phyloP scores from a whole-genome alignment of 2,329 filamentous ascomycete genomes.

The Aureobasidium musti region DNA sequence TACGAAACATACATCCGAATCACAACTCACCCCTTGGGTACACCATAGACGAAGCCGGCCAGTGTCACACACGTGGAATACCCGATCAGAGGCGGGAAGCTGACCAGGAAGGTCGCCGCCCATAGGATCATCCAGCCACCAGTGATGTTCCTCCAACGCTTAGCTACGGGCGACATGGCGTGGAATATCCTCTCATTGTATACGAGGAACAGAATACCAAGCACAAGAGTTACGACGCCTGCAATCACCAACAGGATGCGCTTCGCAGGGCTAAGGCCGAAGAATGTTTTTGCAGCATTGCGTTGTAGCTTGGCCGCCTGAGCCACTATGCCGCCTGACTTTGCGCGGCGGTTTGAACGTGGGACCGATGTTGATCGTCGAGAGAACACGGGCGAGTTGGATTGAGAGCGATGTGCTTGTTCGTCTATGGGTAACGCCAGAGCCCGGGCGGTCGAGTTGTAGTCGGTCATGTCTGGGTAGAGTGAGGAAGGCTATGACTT shows the following conservation, averaged over 20 bases:
- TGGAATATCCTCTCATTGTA: slow-evolving; percentile 81
- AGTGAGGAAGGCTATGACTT: slow-evolving; percentile 20
- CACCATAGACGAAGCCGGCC: slow-evolving; percentile 69
- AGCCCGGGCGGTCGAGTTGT: slow-evolving; percentile 54
- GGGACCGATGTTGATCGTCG: slow-evolving; percentile 47
- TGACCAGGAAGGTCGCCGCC: slow-evolving; percentile 70
- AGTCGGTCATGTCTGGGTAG: slow-evolving; percentile 42
- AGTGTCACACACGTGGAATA: slow-evolving; percentile 77
- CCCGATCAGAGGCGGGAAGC: slow-evolving; percentile 84
- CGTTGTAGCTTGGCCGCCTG: slow-evolving; percentile 50
- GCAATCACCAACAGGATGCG: slow-evolving; percentile 59
- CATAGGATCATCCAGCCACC: slow-evolving; percentile 77
- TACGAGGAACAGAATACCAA: slow-evolving; percentile 69
- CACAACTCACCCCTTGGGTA: slow-evolving; percentile 66
- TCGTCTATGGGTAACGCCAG: slow-evolving; percentile 55
- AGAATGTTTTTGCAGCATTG: slow-evolving; percentile 54
- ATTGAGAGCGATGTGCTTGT: slow-evolving; percentile 43
- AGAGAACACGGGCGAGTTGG: slow-evolving; percentile 55
- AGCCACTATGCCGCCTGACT: slow-evolving; percentile 45
- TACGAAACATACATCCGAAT: background rate
- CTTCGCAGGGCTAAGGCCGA: slow-evolving; percentile 62
- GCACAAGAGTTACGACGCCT: slow-evolving; percentile 53
- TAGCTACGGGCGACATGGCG: slow-evolving; percentile 69
- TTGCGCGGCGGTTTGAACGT: slow-evolving; percentile 41
- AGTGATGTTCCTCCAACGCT: slow-evolving; percentile 71